Evolutionary conservation across 768 basidiomycete genomes (phyloP).

Genomic region (Boletus subparvulus): DNA sequence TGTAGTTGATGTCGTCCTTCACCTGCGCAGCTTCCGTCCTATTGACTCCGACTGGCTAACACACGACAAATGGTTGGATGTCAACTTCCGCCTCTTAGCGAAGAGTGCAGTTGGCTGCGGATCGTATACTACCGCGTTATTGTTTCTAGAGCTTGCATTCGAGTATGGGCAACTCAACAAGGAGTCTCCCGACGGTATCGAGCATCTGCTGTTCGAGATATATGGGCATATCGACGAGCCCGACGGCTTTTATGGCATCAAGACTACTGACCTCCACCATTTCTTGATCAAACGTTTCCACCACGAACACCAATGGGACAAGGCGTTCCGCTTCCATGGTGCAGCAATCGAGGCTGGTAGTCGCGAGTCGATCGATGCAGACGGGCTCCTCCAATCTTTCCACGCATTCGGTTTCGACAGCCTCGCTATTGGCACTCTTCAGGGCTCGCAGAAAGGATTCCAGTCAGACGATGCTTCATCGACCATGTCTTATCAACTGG

Average conservation of each 20-base stretch:
- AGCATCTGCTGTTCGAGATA: conserved; percentile 84
- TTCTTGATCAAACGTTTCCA: conserved; percentile 85
- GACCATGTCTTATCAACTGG: conserved; percentile 71
- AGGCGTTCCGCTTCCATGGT: conserved; percentile 87
- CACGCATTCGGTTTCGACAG: conserved; percentile 89
- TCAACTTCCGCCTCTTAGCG: conserved; percentile 74
- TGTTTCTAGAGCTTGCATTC: conserved; percentile 81
- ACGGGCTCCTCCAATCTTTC: conserved; percentile 75
- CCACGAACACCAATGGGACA: conserved; percentile 92
- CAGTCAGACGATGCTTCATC: conserved; percentile 34
- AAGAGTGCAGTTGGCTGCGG: conserved; percentile 73
- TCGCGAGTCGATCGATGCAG: conserved; percentile 42
- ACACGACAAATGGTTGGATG: conserved; percentile 77
- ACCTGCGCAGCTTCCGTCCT: conserved; percentile 70
- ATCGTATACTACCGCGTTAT: conserved; percentile 84
- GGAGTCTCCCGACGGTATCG: conserved; percentile 39
- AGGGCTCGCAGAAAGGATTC: conserved; percentile 38
- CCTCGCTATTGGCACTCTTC: conserved; percentile 73
- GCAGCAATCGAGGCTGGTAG: conserved; percentile 71
- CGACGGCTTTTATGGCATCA: conserved; percentile 96
- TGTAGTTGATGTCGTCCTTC: conserved; percentile 74
- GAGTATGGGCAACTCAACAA: conserved; percentile 42
- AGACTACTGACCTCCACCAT: conserved; percentile 69
- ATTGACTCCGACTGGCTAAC: conserved; percentile 40
- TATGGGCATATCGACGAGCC: conserved; percentile 97